Evolutionary conservation across 1,284 basidiomycete species (phyloP).

Genomic region (Leccinum subrobustum): DNA sequence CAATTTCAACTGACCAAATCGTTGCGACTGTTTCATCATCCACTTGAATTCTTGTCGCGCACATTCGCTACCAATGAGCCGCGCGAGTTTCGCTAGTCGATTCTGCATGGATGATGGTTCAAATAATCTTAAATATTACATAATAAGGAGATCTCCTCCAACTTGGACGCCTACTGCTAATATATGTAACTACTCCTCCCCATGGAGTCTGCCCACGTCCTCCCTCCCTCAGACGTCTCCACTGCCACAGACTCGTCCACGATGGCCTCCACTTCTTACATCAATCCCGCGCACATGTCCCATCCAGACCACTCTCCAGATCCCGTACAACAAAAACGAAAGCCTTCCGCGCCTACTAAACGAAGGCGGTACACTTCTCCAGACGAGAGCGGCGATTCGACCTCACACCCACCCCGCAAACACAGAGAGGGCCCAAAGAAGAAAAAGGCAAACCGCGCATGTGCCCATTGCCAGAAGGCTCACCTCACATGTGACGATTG

Average conservation of each 20-base stretch:
- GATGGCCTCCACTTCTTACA: conserved; percentile 19
- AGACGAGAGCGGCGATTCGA: conserved; percentile 50
- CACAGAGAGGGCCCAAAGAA: conserved; percentile 77
- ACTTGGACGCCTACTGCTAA: conserved; percentile 2
- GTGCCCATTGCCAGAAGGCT: conserved; percentile 92
- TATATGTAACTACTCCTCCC: conserved; percentile 18
- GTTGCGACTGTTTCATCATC: conserved; percentile 55
- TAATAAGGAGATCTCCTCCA: conserved; percentile 17
- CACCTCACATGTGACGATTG: conserved; percentile 98
- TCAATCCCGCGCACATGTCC: conserved; percentile 31
- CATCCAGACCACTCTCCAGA: conserved; percentile 16
- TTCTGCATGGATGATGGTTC: conserved; percentile 8
- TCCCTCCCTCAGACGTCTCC: conserved; percentile 2
- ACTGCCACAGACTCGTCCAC: neutral
- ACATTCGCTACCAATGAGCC: conserved; percentile 42
- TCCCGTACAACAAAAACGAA: conserved; percentile 17
- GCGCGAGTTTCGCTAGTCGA: conserved; percentile 34
- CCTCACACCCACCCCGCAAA: conserved; percentile 43
- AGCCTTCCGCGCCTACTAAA: conserved; percentile 27
- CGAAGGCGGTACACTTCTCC: conserved; percentile 44
- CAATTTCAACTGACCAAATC: conserved; percentile 20
- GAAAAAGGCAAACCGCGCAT: conserved; percentile 92
- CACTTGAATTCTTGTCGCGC: conserved; percentile 60
- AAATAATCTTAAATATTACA: conserved; percentile 10
- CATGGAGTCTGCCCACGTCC: conserved; percentile 12